Evolutionary conservation across 2,329 filamentous ascomycete species (phyloP), one percentile per base, ranked within the genome.

Genomic region (Arachnopeziza araneosa): DNA sequence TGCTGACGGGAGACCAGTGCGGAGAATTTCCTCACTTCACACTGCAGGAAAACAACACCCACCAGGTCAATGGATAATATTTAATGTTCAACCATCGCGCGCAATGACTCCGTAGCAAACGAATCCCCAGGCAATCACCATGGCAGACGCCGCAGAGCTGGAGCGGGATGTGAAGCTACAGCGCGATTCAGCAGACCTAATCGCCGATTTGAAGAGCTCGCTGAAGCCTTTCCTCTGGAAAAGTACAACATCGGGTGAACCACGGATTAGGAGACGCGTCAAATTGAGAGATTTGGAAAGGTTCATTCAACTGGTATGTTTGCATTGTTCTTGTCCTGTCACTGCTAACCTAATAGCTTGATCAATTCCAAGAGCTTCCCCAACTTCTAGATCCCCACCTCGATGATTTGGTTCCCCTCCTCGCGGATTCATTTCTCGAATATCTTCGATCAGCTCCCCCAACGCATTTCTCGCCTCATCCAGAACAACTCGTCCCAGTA

Each of bases 321-420:
- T 53, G 22, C 21, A 50, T 21, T 10, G 12, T 24, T 22, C n/a
- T 24, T 1, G 22, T 50, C n/a, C n/a, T n/a, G 19, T 12, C 23
- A 44, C 24, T 65, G 24, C 53, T 60, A 51, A 67, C 49, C 9
- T 50, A 44, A 12, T 55, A 70, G 67, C 84, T 99, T 55, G 92
- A 97, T 67, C 86, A 89, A 1, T 99, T 98, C 68, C 93, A 98
- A 79, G 93, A 97, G 78, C 88, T 96, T 66, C 95, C 95, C 21
- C 95, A 99, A 73, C 82, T 98, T 49, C 83, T 99, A 24, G 95
- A 99, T 75, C 85, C 91, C 10, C 84, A 93, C 73, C 80, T 99
- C 50, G 86, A 89, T 55, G 81, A 77, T 64, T 86, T 96, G 74
- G 79, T 98, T 55, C 88, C 90, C 24, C 78, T 83, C 50, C 79